phyloP scores from a whole-genome alignment of 2,329 filamentous ascomycete genomes.

The Dothideomycetes sp. region DNA sequence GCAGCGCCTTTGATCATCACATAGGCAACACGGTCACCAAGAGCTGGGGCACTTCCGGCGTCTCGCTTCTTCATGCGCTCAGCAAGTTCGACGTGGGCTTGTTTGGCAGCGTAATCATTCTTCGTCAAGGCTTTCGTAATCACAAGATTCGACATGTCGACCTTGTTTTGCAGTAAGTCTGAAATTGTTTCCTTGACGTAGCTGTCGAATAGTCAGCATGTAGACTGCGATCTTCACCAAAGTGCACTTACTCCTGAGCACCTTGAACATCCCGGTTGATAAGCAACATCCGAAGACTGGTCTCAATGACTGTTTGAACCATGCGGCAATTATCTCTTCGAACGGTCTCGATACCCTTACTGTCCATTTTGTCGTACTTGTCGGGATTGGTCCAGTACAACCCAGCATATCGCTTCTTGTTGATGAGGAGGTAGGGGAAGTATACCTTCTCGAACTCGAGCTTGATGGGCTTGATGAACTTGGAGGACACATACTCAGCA shows the following conservation, averaged over 20 bases:
- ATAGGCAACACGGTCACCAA: constrained; percentile 95
- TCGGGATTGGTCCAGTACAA: constrained; percentile 91
- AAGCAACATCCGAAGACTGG: constrained; percentile 85
- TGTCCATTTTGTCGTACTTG: constrained; percentile 99
- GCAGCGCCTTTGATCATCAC: constrained; percentile 90
- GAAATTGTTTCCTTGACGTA: constrained; percentile 96
- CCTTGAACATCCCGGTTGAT: constrained; percentile 85
- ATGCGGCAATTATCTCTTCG: constrained; percentile 91
- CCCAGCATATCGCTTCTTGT: constrained; percentile 99
- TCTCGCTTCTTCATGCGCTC: constrained; percentile 97
- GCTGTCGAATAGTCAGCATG: constrained; percentile 38
- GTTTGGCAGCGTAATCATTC: constrained; percentile 77
- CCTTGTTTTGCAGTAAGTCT: constrained; percentile 88
- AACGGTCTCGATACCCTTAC: constrained; percentile 97
- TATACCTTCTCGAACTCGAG: constrained; percentile 99
- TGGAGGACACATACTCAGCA: constrained; percentile 73
- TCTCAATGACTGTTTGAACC: constrained; percentile 96
- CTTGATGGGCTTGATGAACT: constrained; percentile 96
- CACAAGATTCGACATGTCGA: constrained; percentile 98
- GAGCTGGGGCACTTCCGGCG: constrained; percentile 78
- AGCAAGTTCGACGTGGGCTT: constrained; percentile 91
- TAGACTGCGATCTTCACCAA: not conserved
- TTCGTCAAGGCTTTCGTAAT: constrained; percentile 97
- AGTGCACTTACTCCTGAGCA: constrained; percentile 70
- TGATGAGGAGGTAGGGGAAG: constrained; percentile 94